Evolutionary conservation across 169 alveolate species (phyloP).

Genomic region (Ichthyophthirius multifiliis): DNA sequence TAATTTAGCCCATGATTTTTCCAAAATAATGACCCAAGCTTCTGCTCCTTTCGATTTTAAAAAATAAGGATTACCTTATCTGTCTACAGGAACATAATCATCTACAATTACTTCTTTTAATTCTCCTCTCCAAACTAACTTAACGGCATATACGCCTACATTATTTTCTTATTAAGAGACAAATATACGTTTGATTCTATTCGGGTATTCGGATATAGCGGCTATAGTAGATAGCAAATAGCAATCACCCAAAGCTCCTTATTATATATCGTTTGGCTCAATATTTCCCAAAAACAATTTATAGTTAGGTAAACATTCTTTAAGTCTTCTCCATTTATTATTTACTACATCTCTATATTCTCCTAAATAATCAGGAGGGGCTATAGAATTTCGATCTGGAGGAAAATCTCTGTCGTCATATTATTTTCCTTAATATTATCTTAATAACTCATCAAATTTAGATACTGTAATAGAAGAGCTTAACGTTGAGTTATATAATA

Average conservation of each 20-base stretch:
- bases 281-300: background rate
- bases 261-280: slow-evolving; percentile 54
- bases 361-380: background rate
- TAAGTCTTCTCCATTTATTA: background rate
- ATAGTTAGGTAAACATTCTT: background rate
- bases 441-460: background rate
- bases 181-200: background rate
- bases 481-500: background rate
- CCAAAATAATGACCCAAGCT: slow-evolving; percentile 27
- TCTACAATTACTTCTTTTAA: slow-evolving; percentile 60
- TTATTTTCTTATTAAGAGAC: background rate
- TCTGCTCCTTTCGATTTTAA: slow-evolving; percentile 20
- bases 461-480: background rate
- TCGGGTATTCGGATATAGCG: slow-evolving; percentile 66
- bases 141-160: slow-evolving; percentile 19
- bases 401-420: background rate
- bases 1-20: slow-evolving; percentile 40
- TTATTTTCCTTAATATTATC: background rate
- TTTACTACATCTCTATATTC: background rate
- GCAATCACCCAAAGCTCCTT: slow-evolving; percentile 82
- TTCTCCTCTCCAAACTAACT: slow-evolving; percentile 62
- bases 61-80: slow-evolving; percentile 13
- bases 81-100: slow-evolving; percentile 63
- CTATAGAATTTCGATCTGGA: background rate
- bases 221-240: slow-evolving; percentile 65